phyloP scores from a whole-genome alignment of 2,329 filamentous ascomycete genomes.

The Aspergillus arachidicola region DNA sequence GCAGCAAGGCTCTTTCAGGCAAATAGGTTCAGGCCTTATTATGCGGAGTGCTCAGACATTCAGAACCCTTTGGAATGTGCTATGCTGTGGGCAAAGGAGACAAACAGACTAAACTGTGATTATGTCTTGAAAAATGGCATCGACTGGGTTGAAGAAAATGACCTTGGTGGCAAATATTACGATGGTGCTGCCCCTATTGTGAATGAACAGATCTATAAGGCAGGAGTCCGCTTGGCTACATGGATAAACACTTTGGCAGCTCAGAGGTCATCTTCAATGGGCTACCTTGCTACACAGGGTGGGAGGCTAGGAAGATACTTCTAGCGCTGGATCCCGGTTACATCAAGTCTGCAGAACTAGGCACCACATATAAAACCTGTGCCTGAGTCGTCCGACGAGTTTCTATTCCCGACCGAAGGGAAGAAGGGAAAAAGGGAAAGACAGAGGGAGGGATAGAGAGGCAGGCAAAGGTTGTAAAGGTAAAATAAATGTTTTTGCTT shows the following conservation, averaged over 20 bases:
- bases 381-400: too few species aligned
- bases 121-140: slow-evolving; percentile 19
- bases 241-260: slow-evolving; percentile 13
- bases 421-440: too few species aligned
- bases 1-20: not conserved
- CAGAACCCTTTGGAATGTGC: slow-evolving; percentile 12
- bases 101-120: slow-evolving; percentile 17
- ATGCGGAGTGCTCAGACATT: slow-evolving; percentile 14
- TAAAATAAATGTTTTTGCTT: too few species aligned
- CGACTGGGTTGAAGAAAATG: slow-evolving; percentile 14
- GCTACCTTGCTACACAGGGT: not conserved
- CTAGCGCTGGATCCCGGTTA: not conserved
- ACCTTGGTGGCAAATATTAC: slow-evolving; percentile 20
- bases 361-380: not conserved
- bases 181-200: slow-evolving; percentile 20
- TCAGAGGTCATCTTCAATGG: not conserved
- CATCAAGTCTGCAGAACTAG: slow-evolving; percentile 1
- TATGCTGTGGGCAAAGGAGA: slow-evolving; percentile 18
- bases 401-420: too few species aligned
- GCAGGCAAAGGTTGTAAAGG: too few species aligned
- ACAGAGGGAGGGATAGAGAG: too few species aligned
- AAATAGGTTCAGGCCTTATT: slow-evolving; percentile 8
- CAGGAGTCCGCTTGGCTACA: slow-evolving; percentile 17
- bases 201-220: slow-evolving; percentile 18
- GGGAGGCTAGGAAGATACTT: not conserved